Percentiles rank a stretch among this genome's conserved stretches.
Evolutionary conservation across 2,329 filamentous ascomycete genomes (phyloP).

Genomic region (Penicillium concentricum): DNA sequence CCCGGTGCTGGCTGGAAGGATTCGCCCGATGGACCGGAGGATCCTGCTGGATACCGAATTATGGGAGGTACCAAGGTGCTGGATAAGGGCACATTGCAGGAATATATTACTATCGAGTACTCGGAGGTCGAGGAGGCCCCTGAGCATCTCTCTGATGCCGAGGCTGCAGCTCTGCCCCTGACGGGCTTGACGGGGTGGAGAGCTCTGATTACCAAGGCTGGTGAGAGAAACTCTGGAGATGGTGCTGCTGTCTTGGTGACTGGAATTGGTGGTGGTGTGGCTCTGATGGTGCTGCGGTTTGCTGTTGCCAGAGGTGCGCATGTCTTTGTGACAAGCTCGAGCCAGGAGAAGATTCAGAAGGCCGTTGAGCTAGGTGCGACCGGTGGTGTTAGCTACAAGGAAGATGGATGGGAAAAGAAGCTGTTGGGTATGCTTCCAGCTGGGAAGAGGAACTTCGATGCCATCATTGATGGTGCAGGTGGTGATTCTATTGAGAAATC

Average conservation of each 20-base stretch:
- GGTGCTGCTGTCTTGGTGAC: conserved; percentile 81
- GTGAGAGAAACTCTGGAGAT: conserved; percentile 50
- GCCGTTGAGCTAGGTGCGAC: conserved; percentile 70
- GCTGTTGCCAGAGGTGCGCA: conserved; percentile 70
- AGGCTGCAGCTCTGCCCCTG: conserved; percentile 81
- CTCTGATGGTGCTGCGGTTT: conserved; percentile 77
- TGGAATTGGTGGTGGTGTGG: conserved; percentile 90
- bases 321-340: conserved; percentile 79
- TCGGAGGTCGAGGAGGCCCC: conserved; percentile 75
- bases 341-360: conserved; percentile 70
- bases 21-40: conserved; percentile 71
- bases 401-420: conserved; percentile 77
- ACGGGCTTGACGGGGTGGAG: conserved; percentile 88
- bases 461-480: conserved; percentile 86
- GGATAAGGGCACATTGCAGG: conserved; percentile 69
- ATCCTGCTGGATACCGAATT: conserved; percentile 42
- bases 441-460: conserved; percentile 68
- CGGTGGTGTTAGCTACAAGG: conserved; percentile 80
- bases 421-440: conserved; percentile 61
- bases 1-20: conserved; percentile 76
- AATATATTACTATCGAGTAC: conserved; percentile 68
- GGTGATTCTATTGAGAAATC: conserved; percentile 75
- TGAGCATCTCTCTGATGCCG: conserved; percentile 65
- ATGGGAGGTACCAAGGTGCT: conserved; percentile 60
- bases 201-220: conserved; percentile 76